Percentiles rank a stretch among this genome's conserved stretches.
phyloP scores from a whole-genome alignment of 2,329 filamentous ascomycete species.

The Talaromyces verruculosus region DNA sequence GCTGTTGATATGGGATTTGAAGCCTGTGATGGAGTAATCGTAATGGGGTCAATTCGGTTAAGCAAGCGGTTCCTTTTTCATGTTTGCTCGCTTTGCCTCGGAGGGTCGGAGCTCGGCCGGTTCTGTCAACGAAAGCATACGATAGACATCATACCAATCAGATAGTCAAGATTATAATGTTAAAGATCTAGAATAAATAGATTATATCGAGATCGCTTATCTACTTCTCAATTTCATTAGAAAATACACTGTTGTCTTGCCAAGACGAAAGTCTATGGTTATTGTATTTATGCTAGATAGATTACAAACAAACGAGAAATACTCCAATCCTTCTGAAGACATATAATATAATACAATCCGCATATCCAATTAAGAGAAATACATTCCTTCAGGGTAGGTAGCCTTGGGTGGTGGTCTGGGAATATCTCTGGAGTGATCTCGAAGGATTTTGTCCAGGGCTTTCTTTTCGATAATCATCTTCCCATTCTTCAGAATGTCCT shows the following conservation, averaged over 20 bases:
- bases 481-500: conserved; percentile 83
- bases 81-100: conserved; percentile 16
- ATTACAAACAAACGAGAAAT: conserved; percentile 8
- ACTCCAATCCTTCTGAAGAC: conserved; percentile 10
- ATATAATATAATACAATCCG: conserved; percentile 18
- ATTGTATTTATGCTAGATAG: conserved; percentile 4
- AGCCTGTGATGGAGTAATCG: conserved; percentile 4
- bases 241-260: not conserved
- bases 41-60: conserved; percentile 3
- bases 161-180: not conserved
- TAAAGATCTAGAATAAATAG: not conserved
- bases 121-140: not conserved
- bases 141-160: not conserved
- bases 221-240: not conserved
- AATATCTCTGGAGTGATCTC: conserved; percentile 57
- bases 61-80: conserved; percentile 10
- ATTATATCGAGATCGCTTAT: not conserved
- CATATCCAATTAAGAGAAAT: conserved; percentile 16
- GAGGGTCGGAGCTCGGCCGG: conserved; percentile 3
- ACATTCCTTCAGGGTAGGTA: conserved; percentile 19
- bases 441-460: conserved; percentile 74
- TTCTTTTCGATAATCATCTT: conserved; percentile 82
- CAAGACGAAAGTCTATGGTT: not conserved
- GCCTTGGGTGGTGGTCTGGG: conserved; percentile 36
- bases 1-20: conserved; percentile 4